These are phyloP conservation scores for Lachancea kluyveri DNA, from an alignment of 805 yeast genomes.

Conservation along the genomic window DNA sequence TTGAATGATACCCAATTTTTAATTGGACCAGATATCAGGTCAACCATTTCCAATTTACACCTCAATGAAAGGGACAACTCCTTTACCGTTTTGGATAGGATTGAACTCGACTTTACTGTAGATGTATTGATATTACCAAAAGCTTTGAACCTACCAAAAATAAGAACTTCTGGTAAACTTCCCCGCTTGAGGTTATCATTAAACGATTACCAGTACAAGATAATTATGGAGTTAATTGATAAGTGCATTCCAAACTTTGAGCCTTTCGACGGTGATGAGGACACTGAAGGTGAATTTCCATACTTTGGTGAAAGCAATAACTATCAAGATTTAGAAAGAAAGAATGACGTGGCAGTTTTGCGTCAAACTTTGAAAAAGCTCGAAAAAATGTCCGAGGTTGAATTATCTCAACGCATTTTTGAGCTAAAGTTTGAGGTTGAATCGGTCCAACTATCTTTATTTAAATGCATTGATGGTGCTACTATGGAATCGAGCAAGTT, in stretches of 20 bases:
- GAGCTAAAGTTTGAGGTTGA: slow-evolving; percentile 72
- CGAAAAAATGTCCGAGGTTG: slow-evolving; percentile 39
- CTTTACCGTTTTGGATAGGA: slow-evolving; percentile 65
- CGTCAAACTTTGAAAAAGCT: slow-evolving; percentile 16
- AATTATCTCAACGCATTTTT: slow-evolving; percentile 52
- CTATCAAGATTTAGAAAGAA: slow-evolving; percentile 2
- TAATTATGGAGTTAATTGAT: slow-evolving; percentile 72
- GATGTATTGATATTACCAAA: slow-evolving; percentile 84
- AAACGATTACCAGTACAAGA: slow-evolving; percentile 86
- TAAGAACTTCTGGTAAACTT: slow-evolving; percentile 69
- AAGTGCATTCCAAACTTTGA: slow-evolving; percentile 51
- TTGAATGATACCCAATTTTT: slow-evolving; percentile 83
- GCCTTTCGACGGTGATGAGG: slow-evolving; percentile 23
- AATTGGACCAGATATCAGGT: slow-evolving; percentile 75
- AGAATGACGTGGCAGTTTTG: slow-evolving; percentile 23
- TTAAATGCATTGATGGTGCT: slow-evolving; percentile 58
- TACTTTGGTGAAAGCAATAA: slow-evolving; percentile 2
- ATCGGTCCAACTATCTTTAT: slow-evolving; percentile 51
- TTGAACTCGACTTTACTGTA: slow-evolving; percentile 64
- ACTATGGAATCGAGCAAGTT: slow-evolving; percentile 60
- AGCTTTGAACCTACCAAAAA: slow-evolving; percentile 64
- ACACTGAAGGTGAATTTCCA: slow-evolving; percentile 23
- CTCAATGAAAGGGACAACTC: slow-evolving; percentile 30
- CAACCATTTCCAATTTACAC: slow-evolving; percentile 70
- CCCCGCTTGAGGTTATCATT: slow-evolving; percentile 66